Conservation (phyloP, 805 yeast species). For the Scheffersomyces coipomensis region DNA sequence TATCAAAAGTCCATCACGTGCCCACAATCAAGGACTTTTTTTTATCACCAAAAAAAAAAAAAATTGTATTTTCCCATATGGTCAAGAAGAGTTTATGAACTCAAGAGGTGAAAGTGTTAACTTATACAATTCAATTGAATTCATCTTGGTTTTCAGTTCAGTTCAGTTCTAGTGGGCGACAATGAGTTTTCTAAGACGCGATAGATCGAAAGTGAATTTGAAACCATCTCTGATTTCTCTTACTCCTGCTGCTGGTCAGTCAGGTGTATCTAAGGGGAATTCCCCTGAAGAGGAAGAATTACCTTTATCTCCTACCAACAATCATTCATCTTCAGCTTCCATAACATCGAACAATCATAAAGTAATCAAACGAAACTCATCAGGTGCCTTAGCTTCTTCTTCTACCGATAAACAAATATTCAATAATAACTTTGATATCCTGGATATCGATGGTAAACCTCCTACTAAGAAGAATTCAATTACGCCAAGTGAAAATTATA, state of each 20-base stretch:
- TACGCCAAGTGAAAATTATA: slow-evolving; percentile 6
- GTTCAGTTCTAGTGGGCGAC: no score
- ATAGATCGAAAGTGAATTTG: slow-evolving; percentile 11
- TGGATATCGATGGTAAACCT: neutral
- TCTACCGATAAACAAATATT: neutral
- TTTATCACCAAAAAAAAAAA: no score
- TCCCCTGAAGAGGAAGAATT: neutral
- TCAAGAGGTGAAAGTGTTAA: no score
- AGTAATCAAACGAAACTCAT: neutral
- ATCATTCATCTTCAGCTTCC: slow-evolving; percentile 3
- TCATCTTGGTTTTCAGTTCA: no score
- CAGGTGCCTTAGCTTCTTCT: neutral
- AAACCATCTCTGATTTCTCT: neutral
- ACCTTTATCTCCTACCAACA: slow-evolving; percentile 1
- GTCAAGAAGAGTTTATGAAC: no score
- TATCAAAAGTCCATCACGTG: no score
- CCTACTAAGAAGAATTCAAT: neutral
- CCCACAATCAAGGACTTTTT: no score
- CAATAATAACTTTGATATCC: neutral
- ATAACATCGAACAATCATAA: neutral
- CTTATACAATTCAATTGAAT: no score
- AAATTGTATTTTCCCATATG: no score
- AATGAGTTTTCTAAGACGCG: slow-evolving; percentile 17
- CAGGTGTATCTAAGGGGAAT: neutral
- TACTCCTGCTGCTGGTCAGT: slow-evolving; percentile 8